Base-by-base conservation (phyloP, 2,329 filamentous ascomycete species). In the Penicillium sp. region DNA sequence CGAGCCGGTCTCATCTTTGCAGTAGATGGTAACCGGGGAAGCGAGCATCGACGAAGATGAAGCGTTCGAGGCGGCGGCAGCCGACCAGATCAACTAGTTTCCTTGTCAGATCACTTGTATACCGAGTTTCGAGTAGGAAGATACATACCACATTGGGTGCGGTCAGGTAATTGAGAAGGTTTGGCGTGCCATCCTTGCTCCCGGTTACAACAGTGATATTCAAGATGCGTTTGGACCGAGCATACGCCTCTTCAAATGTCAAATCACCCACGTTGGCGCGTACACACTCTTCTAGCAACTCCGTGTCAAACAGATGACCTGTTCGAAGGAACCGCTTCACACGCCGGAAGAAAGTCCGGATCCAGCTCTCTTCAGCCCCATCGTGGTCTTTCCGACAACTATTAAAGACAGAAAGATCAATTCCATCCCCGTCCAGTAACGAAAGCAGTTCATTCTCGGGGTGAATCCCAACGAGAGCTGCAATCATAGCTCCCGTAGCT, bases 211-310 rank as follows among this genome's bases (percentile, higher is more conserved):
- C 85, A 0, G 90, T 95, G 56, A 97, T 96, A 66, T 96, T 96
- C 59, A 97, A 75, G 3, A 95, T 84, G 44, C 89, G 79, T 65
- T 93, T 93, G 33, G 89, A 95, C 53, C 83, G 82, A 44, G 84
- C 81, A 64, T 91, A 95, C 0, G 92, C 92, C 72, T 96, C 92
- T 68, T 95, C 89, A 63, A 97, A 97, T 0, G 91, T 96, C 54
- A 95, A 67, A 61, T 95, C 87, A 8, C 90, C 91, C 12, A 95
- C 84, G 58, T 95, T 95, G 12, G 85, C 83, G 49, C 86, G 81
- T 12, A 96, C 86, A 58, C 89, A 92, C 50, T 91, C 82, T 65
- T 95, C 89, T 40, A 97, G 72, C 8, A 95, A 85, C 35, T 80
- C 82, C 3, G 89, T 82, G 66, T 96, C 90, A 27, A 95, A 78